Conservation (phyloP, 768 basidiomycete genomes). For the Filobasidium floriforme region DNA sequence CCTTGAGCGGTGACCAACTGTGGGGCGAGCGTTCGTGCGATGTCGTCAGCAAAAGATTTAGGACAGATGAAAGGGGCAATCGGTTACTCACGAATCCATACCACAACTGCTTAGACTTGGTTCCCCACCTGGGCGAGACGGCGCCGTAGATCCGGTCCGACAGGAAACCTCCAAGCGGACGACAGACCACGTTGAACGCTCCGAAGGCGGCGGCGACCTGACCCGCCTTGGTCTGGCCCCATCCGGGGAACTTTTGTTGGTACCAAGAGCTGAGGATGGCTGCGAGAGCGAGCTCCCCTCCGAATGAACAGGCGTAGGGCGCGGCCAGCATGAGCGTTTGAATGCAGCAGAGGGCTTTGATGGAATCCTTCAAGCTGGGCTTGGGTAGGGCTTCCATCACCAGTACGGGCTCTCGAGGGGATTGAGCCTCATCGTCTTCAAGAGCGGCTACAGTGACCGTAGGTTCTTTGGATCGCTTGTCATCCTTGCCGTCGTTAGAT, state of each 20-base stretch:
- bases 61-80: no score
- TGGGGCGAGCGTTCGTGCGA: neutral
- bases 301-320: constrained; percentile 49
- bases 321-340: constrained; percentile 49
- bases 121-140: constrained; percentile 12
- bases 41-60: neutral
- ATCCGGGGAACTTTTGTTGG: constrained; percentile 45
- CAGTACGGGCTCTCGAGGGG: neutral
- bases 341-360: constrained; percentile 13
- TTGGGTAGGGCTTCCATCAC: constrained; percentile 10
- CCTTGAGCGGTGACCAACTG: constrained; percentile 16
- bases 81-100: constrained; percentile 21
- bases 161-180: constrained; percentile 52
- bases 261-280: constrained; percentile 51
- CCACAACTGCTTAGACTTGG: constrained; percentile 18
- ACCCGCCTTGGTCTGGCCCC: constrained; percentile 55
- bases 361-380: constrained; percentile 16
- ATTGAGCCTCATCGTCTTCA: neutral
- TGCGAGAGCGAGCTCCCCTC: constrained; percentile 54
- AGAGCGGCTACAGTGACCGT: constrained; percentile 8
- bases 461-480: neutral
- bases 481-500: constrained; percentile 11
- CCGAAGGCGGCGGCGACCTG: constrained; percentile 49
- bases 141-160: constrained; percentile 49
- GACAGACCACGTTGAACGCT: constrained; percentile 52